Percentiles rank a stretch among this genome's conserved stretches.
Evolutionary conservation across 371 early-diverging fungal genomes (phyloP).

Genomic region (Circinella umbellata): DNA sequence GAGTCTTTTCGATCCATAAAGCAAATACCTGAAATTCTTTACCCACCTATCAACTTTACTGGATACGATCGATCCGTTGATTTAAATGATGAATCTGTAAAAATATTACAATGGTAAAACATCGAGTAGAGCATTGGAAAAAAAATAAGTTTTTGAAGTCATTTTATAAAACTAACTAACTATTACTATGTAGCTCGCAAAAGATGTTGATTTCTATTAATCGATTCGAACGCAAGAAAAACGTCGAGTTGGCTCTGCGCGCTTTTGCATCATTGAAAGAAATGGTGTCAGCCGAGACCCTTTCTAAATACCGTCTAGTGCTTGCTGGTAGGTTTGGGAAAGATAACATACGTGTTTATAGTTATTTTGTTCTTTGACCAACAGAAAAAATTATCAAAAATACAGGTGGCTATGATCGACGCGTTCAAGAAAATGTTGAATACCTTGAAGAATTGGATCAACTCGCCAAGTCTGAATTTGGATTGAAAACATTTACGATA

Average conservation of each 20-base stretch:
- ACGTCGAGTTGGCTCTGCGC: slow-evolving; percentile 81
- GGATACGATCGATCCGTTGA: slow-evolving; percentile 71
- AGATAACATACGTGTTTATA: not conserved
- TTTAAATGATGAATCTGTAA: slow-evolving; percentile 54
- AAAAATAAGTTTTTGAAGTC: not conserved
- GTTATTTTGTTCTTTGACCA: too few relatives aligned
- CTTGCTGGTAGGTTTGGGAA: slow-evolving; percentile 49
- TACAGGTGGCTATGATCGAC: slow-evolving; percentile 85
- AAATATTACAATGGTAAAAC: slow-evolving; percentile 57
- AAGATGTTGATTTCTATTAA: slow-evolving; percentile 79
- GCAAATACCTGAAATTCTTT: slow-evolving; percentile 72
- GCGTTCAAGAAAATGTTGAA: slow-evolving; percentile 87
- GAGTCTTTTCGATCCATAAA: slow-evolving; percentile 70
- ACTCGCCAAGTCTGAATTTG: slow-evolving; percentile 52
- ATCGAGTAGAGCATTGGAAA: not conserved
- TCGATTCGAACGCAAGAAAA: slow-evolving; percentile 95
- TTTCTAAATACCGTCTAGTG: slow-evolving; percentile 61
- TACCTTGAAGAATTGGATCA: slow-evolving; percentile 73
- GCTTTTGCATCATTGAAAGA: slow-evolving; percentile 67
- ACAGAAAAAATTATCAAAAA: not conserved
- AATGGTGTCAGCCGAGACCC: slow-evolving; percentile 29
- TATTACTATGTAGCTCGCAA: slow-evolving; percentile 29
- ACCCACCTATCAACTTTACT: slow-evolving; percentile 84
- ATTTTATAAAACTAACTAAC: not conserved
- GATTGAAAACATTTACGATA: slow-evolving; percentile 50